These are phyloP conservation scores for Physcia stellaris DNA, from an alignment of 495 filamentous ascomycete species.

Conservation along the genomic window DNA sequence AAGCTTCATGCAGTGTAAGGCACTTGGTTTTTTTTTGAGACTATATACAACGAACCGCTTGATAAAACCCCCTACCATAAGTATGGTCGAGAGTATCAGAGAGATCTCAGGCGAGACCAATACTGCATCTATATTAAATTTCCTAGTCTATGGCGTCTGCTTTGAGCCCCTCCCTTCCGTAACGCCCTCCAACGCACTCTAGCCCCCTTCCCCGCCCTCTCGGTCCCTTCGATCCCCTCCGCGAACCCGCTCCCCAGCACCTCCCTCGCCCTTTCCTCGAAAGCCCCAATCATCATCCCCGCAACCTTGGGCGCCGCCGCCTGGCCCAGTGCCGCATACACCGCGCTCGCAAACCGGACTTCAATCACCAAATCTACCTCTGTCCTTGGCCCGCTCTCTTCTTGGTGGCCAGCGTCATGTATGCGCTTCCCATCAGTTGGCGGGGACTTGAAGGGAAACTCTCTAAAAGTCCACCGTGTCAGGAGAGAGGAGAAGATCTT, in stretches of 20 bases:
- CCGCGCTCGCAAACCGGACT: conserved; percentile 72
- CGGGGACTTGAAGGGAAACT: conserved; percentile 25
- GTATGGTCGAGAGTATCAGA: too few species aligned
- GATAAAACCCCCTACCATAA: too few species aligned
- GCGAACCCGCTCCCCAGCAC: conserved; percentile 11
- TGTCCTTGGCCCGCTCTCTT: conserved; percentile 28
- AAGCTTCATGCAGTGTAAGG: too few species aligned
- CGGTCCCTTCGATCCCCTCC: background rate
- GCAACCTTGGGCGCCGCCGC: conserved; percentile 75
- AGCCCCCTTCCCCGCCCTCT: conserved; percentile 6
- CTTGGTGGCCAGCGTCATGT: conserved; percentile 19
- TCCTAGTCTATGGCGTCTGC: conserved; percentile 1
- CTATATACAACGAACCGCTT: too few species aligned
- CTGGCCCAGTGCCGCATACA: conserved; percentile 66
- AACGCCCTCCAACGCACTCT: conserved; percentile 8
- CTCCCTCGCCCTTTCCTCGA: conserved; percentile 50
- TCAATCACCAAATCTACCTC: conserved; percentile 61
- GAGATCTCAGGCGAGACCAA: too few species aligned
- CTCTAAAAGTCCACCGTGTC: conserved; percentile 61
- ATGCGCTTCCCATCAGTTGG: conserved; percentile 16
- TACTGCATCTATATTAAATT: too few species aligned
- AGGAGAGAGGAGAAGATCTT: conserved; percentile 61
- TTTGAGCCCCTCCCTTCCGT: conserved; percentile 5
- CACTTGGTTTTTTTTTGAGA: too few species aligned
- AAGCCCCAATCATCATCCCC: conserved; percentile 79